Percentiles rank a stretch among this genome's conserved stretches.
These are phyloP conservation scores for Candida andamanensis DNA, from an alignment of 805 yeast species.

Conservation along the genomic window DNA sequence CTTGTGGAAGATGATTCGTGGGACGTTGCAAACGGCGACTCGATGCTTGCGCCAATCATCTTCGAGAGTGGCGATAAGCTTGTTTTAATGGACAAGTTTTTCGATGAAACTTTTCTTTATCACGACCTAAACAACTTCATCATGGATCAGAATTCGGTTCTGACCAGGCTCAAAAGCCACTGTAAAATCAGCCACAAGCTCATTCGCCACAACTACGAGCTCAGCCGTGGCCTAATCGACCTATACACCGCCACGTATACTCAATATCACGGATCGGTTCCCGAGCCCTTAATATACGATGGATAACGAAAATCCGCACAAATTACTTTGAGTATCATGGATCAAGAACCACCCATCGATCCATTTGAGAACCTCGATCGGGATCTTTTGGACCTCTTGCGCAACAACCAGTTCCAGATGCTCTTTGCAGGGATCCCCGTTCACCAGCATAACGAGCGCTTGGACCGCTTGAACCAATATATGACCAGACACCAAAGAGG, in stretches of 20 bases:
- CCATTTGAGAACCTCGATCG: slow-evolving; percentile 18
- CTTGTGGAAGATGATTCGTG: slow-evolving; percentile 11
- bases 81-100: slow-evolving; percentile 16
- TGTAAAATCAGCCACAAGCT: slow-evolving; percentile 10
- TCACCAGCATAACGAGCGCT: slow-evolving; percentile 10
- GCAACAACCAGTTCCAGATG: slow-evolving; percentile 9
- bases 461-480: slow-evolving; percentile 9
- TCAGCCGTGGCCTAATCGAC: slow-evolving; percentile 17
- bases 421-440: slow-evolving; percentile 10
- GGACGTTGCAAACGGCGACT: slow-evolving; percentile 11
- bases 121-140: slow-evolving; percentile 12
- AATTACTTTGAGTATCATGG: background rate
- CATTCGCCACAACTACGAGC: slow-evolving; percentile 9
- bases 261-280: slow-evolving; percentile 11
- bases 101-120: slow-evolving; percentile 13
- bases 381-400: slow-evolving; percentile 17
- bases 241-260: slow-evolving; percentile 15
- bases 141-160: slow-evolving; percentile 5
- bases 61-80: slow-evolving; percentile 14
- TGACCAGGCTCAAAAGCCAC: slow-evolving; percentile 15
- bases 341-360: slow-evolving; percentile 9
- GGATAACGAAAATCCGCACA: background rate
- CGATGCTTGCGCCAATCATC: slow-evolving; percentile 18
- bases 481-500: background rate
- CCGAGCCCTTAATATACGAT: slow-evolving; percentile 2